Percentiles rank a stretch among this genome's conserved stretches.
These are phyloP conservation scores for Populus pruinosa DNA, from an alignment of 345 rosid genomes.

Conservation along the genomic window DNA sequence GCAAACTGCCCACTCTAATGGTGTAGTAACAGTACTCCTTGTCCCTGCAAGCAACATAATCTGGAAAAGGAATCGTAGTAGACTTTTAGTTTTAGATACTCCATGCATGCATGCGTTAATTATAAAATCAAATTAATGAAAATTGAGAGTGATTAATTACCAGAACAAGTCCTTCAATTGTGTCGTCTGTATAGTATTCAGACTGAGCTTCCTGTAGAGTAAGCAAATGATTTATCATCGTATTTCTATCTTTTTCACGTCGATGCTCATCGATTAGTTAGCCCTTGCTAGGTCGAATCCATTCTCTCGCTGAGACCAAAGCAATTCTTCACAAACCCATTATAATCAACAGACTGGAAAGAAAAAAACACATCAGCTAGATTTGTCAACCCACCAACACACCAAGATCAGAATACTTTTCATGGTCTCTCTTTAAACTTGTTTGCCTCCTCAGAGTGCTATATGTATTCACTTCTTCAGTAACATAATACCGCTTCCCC, in stretches of 20 bases:
- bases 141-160: not conserved
- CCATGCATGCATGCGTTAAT: too few relatives aligned
- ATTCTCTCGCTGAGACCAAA: slow-evolving; percentile 11
- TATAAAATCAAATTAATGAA: too few relatives aligned
- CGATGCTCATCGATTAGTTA: slow-evolving; percentile 52
- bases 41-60: slow-evolving; percentile 7
- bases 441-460: too few relatives aligned
- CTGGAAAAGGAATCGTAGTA: not conserved
- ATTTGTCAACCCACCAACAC: slow-evolving; percentile 25
- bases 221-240: slow-evolving; percentile 47
- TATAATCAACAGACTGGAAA: slow-evolving; percentile 30
- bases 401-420: slow-evolving; percentile 17
- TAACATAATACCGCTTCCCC: too few relatives aligned
- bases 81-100: too few relatives aligned
- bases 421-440: slow-evolving; percentile 15
- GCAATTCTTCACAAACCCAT: slow-evolving; percentile 19
- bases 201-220: slow-evolving; percentile 37
- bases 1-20: slow-evolving; percentile 15
- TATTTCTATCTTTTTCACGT: slow-evolving; percentile 3
- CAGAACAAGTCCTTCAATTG: slow-evolving; percentile 40
- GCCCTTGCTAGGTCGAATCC: slow-evolving; percentile 39
- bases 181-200: slow-evolving; percentile 36
- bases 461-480: too few relatives aligned
- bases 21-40: not conserved
- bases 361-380: slow-evolving; percentile 42